Evolutionary conservation across 176 grass and related monocot species (phyloP).

Genomic region (Paspalum vaginatum): DNA sequence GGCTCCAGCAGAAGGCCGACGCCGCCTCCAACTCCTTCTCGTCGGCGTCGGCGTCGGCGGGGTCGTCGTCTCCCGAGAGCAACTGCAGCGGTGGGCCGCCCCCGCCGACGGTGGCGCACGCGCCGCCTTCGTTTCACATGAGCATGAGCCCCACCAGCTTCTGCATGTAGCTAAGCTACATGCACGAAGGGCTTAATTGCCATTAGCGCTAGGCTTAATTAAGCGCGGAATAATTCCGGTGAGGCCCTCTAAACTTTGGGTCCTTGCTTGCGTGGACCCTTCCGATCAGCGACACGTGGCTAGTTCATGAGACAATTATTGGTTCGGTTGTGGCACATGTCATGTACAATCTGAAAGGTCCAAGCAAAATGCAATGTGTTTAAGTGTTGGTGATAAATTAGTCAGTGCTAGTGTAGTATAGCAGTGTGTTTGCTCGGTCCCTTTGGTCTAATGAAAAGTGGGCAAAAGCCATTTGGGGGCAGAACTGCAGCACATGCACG

Average conservation of each 20-base stretch:
- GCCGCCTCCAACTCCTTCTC: conserved; percentile 48
- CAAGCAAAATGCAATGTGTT: background rate
- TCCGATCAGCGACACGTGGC: background rate
- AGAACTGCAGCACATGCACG: conserved; percentile 19
- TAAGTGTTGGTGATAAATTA: conserved; percentile 26
- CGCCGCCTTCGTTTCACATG: conserved; percentile 43
- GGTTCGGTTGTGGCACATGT: background rate
- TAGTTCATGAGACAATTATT: background rate
- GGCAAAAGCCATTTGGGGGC: background rate
- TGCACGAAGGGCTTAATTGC: background rate
- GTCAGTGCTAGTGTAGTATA: background rate
- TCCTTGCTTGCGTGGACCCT: background rate
- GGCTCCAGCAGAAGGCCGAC: conserved; percentile 28
- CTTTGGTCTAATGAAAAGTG: conserved; percentile 5
- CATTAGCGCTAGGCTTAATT: background rate
- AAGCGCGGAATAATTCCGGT: background rate
- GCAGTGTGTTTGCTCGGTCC: background rate
- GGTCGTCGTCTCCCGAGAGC: conserved; percentile 52
- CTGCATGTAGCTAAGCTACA: conserved; percentile 42
- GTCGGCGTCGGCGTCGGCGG: conserved; percentile 16
- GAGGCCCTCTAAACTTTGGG: background rate
- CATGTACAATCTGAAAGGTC: background rate
- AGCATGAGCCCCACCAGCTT: conserved; percentile 42
- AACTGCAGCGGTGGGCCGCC: conserved; percentile 52
- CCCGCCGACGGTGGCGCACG: background rate